Evolutionary conservation across 2,329 filamentous ascomycete genomes (phyloP).

Genomic region (Teratosphaeria viscida): DNA sequence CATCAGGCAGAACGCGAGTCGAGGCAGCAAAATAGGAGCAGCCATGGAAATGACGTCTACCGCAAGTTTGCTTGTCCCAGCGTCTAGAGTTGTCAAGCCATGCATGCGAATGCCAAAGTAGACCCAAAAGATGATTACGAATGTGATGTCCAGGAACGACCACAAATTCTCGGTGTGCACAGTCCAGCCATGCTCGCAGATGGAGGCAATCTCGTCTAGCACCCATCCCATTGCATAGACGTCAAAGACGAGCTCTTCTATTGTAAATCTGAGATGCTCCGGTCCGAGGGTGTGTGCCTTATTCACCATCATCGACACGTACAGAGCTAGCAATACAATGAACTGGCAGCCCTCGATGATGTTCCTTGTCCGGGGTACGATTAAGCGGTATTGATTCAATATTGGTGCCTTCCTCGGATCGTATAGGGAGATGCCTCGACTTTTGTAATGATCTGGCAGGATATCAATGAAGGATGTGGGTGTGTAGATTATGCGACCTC

Average conservation of each 20-base stretch:
- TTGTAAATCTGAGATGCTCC: constrained; percentile 27
- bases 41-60: constrained; percentile 70
- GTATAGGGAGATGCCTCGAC: constrained; percentile 70
- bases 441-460: constrained; percentile 76
- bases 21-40: constrained; percentile 65
- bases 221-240: constrained; percentile 71
- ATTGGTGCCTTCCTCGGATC: constrained; percentile 64
- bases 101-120: constrained; percentile 61
- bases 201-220: constrained; percentile 65
- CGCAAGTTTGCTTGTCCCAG: constrained; percentile 34
- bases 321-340: constrained; percentile 55
- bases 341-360: constrained; percentile 68
- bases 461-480: constrained; percentile 74
- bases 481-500: constrained; percentile 70
- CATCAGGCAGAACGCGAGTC: constrained; percentile 71
- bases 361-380: constrained; percentile 69
- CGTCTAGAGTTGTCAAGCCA: constrained; percentile 43
- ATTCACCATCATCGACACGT: constrained; percentile 61
- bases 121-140: constrained; percentile 57
- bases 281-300: constrained; percentile 43
- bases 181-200: constrained; percentile 64
- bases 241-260: constrained; percentile 55
- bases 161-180: constrained; percentile 83
- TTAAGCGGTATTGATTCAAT: constrained; percentile 75
- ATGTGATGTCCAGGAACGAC: constrained; percentile 76